Percentiles rank a stretch among this genome's conserved stretches.
These are phyloP conservation scores for Podospora fimiseda DNA, from an alignment of 495 filamentous ascomycete species.

Conservation along the genomic window DNA sequence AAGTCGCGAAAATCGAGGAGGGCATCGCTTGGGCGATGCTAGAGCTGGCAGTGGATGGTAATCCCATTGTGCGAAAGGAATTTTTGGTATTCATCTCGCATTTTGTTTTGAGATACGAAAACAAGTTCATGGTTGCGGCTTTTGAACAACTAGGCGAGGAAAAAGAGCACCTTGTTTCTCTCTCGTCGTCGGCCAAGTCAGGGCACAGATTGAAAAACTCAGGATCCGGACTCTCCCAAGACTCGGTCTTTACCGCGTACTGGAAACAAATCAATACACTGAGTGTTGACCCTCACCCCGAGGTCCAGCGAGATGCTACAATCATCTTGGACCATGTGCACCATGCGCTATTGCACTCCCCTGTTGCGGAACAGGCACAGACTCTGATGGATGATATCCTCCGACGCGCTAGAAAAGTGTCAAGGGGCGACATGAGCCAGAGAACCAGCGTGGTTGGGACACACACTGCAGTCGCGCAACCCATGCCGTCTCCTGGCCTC, in stretches of 20 bases:
- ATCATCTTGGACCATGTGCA: constrained; percentile 81
- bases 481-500: constrained; percentile 40
- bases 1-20: constrained; percentile 86
- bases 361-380: constrained; percentile 63
- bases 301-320: constrained; percentile 77
- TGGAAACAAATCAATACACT: constrained; percentile 91
- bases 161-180: constrained; percentile 54
- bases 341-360: constrained; percentile 65
- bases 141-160: constrained; percentile 89
- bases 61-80: constrained; percentile 87
- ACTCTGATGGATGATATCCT: constrained; percentile 68
- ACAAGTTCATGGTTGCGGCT: constrained; percentile 84
- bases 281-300: constrained; percentile 90
- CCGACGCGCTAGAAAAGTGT: constrained; percentile 46
- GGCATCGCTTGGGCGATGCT: constrained; percentile 76
- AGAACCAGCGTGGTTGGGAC: constrained; percentile 37
- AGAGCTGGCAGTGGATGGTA: constrained; percentile 84
- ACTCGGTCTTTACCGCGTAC: constrained; percentile 82
- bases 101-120: constrained; percentile 85
- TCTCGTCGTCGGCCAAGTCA: constrained; percentile 42
- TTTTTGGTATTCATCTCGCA: constrained; percentile 88
- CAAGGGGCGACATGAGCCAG: constrained; percentile 41
- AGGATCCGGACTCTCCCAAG: constrained; percentile 60
- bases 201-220: constrained; percentile 45
- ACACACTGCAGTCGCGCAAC: constrained; percentile 32